These are phyloP conservation scores for Platanus orientalis DNA, from an alignment of 164 flowering plant genomes.

Conservation along the genomic window DNA sequence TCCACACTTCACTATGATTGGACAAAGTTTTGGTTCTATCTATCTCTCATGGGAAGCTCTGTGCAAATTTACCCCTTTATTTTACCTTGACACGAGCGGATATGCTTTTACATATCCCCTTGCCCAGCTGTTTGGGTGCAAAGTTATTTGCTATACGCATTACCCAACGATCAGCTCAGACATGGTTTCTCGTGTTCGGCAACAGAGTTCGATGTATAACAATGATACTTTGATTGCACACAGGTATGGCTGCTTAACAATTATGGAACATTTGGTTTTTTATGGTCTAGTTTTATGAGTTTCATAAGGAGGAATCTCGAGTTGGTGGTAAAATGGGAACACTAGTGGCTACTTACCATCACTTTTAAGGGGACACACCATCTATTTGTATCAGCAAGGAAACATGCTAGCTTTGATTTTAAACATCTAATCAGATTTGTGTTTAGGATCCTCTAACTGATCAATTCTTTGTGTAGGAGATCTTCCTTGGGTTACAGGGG, in stretches of 20 bases:
- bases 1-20: constrained; percentile 91
- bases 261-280: not conserved
- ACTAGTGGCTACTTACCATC: not conserved
- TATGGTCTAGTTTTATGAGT: not conserved
- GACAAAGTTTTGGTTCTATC: constrained; percentile 91
- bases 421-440: not conserved
- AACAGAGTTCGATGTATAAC: constrained; percentile 63
- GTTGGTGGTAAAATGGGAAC: not conserved
- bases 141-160: constrained; percentile 87
- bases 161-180: constrained; percentile 91
- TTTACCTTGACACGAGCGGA: constrained; percentile 89
- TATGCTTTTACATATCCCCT: constrained; percentile 96
- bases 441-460: too few species aligned
- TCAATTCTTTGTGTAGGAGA: not conserved
- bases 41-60: constrained; percentile 92
- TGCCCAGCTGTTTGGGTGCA: constrained; percentile 89
- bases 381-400: not conserved
- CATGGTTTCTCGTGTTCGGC: constrained; percentile 84
- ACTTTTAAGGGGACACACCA: not conserved
- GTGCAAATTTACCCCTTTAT: constrained; percentile 63
- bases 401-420: not conserved
- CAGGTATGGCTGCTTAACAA: constrained; percentile 41
- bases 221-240: constrained; percentile 61
- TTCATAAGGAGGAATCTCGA: not conserved
- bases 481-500: not conserved